Conservation (phyloP, 257 asterid species). For the Nicotiana noctiflora region DNA sequence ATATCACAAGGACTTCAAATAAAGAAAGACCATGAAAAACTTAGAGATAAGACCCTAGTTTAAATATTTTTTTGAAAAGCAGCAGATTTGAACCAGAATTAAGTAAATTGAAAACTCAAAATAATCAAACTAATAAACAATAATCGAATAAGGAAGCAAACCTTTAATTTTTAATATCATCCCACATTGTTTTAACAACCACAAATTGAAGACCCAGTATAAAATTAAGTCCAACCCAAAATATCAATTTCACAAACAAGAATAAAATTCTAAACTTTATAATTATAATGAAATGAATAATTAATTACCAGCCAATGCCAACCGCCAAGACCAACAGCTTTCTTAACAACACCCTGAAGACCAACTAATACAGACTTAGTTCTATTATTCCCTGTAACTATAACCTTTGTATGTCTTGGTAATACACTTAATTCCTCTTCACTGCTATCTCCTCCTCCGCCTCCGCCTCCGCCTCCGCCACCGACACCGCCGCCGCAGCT, state of each 20-base stretch:
- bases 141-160: neutral
- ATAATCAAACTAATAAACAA: neutral
- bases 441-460: constrained; percentile 74
- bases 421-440: constrained; percentile 84
- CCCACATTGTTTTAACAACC: neutral
- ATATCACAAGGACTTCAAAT: neutral
- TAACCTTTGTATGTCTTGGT: constrained; percentile 87
- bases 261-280: neutral
- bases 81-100: neutral
- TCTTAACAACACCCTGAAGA: constrained; percentile 84
- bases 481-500: constrained; percentile 29
- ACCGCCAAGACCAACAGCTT: constrained; percentile 95
- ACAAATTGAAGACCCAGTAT: neutral
- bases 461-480: neutral
- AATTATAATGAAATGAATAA: neutral
- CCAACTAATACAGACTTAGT: constrained; percentile 91
- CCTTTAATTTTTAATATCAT: neutral
- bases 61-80: neutral
- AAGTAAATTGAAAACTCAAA: neutral
- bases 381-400: constrained; percentile 91
- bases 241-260: neutral
- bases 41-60: neutral
- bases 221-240: constrained; percentile 3
- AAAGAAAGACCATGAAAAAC: neutral
- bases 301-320: constrained; percentile 90